A percentile compares a stretch with the other conserved stretches of the same genome.
Evolutionary conservation across 139 green algal genomes (phyloP).

Genomic region (Tetraselmis striata): DNA sequence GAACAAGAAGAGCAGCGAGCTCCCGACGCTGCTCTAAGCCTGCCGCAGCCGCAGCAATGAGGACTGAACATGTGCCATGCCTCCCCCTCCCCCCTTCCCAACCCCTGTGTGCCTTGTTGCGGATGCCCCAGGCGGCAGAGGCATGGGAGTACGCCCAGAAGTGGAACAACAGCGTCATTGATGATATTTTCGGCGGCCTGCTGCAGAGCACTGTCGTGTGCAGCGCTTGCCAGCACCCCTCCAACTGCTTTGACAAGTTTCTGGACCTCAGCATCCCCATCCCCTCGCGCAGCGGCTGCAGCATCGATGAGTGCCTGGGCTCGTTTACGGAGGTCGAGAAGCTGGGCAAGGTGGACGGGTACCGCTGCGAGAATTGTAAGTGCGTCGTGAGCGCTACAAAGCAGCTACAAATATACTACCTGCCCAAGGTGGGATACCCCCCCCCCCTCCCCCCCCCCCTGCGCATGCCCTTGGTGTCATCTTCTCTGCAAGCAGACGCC

Average conservation of each 20-base stretch:
- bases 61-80: too few relatives aligned
- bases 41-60: too few relatives aligned
- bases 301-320: conserved; percentile 29
- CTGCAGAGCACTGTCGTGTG: conserved; percentile 72
- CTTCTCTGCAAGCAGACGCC: too few relatives aligned
- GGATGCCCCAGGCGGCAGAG: conserved; percentile 52
- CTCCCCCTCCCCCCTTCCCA: too few relatives aligned
- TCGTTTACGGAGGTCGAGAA: conserved; percentile 38
- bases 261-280: conserved; percentile 70
- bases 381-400: conserved; percentile 41
- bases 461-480: too few relatives aligned
- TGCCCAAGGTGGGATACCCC: too few relatives aligned
- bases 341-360: conserved; percentile 29
- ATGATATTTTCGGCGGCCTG: conserved; percentile 71
- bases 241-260: conserved; percentile 72
- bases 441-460: too few relatives aligned
- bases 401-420: conserved; percentile 45
- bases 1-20: too few relatives aligned
- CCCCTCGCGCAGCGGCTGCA: conserved; percentile 19
- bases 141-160: conserved; percentile 46
- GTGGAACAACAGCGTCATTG: conserved; percentile 60
- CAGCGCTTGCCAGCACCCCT: conserved; percentile 36
- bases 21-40: too few relatives aligned
- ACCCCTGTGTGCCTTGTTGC: too few relatives aligned
- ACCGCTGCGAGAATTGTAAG: conserved; percentile 58